Percentiles rank a stretch among this genome's conserved stretches.
These are phyloP conservation scores for Hapsidospora chrysogenum DNA, from an alignment of 495 filamentous ascomycete genomes.

Conservation along the genomic window DNA sequence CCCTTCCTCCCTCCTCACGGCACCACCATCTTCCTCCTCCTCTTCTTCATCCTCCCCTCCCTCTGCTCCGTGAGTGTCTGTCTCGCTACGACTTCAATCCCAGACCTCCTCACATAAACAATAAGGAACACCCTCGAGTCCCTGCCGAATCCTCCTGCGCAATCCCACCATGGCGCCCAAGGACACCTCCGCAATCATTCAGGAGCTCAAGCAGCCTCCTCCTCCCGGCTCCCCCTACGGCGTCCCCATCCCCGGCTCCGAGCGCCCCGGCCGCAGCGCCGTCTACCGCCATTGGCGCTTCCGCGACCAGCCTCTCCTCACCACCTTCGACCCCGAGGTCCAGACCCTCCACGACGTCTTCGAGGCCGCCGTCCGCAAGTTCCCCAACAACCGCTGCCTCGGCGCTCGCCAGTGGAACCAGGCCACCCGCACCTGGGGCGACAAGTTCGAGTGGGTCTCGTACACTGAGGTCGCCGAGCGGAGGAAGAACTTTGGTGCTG, in stretches of 20 bases:
- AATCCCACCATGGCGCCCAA: conserved; percentile 21
- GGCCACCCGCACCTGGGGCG: conserved; percentile 54
- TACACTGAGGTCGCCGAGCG: conserved; percentile 67
- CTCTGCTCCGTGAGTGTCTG: no score
- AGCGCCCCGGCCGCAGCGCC: conserved; percentile 51
- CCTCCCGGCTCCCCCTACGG: conserved; percentile 44
- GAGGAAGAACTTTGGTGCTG: conserved; percentile 71
- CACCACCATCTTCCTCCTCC: no score
- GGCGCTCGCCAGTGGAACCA: conserved; percentile 72
- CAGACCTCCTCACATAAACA: no score
- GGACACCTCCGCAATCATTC: conserved; percentile 19
- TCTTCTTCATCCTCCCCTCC: no score
- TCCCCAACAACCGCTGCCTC: conserved; percentile 51
- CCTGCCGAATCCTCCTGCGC: no score
- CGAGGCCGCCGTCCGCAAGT: conserved; percentile 40
- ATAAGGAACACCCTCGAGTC: no score
- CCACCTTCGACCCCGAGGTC: conserved; percentile 55
- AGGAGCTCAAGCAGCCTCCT: conserved; percentile 31
- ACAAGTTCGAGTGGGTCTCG: conserved; percentile 64
- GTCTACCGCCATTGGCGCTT: conserved; percentile 76
- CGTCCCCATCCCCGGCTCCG: conserved; percentile 55
- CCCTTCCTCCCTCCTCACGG: no score
- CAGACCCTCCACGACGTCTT: conserved; percentile 69
- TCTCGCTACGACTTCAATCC: no score
- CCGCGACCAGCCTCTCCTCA: conserved; percentile 49